Evolutionary conservation across 148 eudicot genomes (phyloP), one percentile per base, ranked within the genome.

Genomic region (Rhododendron vialii): DNA sequence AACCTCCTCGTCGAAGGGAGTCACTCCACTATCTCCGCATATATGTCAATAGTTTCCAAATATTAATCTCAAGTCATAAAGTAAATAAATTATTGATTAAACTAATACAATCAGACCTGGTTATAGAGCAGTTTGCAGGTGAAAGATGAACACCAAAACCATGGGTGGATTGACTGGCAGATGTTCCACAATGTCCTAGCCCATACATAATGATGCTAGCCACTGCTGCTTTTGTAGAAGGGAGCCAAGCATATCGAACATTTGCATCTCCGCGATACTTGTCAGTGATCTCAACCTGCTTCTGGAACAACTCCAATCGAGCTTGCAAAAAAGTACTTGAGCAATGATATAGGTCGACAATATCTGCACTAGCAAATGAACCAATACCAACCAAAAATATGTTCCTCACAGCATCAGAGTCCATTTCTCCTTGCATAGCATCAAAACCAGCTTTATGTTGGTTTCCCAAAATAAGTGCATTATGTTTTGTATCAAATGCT

Each of bases 181-280:
- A 73, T 41, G 91, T 80, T 79, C 89, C 94, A 86, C 80, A 87
- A 89, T 87, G 80, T 36, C 95, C 93, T 71, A 95, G 90, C 67
- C 98, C 98, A 87, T 92, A 91, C 11, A 85, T 89, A 90, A 92
- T 83, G 76, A 92, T 89, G 78, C 92, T 86, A 26, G 90, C 85
- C 15, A 88, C 63, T 22, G 90, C 88, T 78, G 83, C 93, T 83
- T 91, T 94, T 2, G 93, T 85, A 84, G 94, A 91, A 26, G 98
- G 89, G 88, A 97, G 93, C 99, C 99, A 97, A 67, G 98, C 99
- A 91, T 93, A 93, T 53, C 84, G 86, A 85, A 94, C 91, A 91
- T 95, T 95, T 59, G 98, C 93, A 89, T 90, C 84, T 9, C 98
- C 95, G 47, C 98, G 95, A 71, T 73, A 87, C 74, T 87, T 93